phyloP scores from a whole-genome alignment of 2,329 filamentous ascomycete species.

The Apiospora hydei region DNA sequence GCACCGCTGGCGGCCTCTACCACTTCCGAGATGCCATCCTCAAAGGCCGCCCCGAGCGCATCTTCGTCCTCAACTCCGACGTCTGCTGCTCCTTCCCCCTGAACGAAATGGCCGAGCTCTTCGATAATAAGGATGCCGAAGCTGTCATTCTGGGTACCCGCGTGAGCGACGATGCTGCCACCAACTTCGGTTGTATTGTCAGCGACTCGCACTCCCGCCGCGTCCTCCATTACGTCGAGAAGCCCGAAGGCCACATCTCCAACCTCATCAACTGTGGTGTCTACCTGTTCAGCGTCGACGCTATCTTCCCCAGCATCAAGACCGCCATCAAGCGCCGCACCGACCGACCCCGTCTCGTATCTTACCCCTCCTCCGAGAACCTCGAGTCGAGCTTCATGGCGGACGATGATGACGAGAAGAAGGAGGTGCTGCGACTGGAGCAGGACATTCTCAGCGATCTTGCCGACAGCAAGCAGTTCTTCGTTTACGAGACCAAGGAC shows the following conservation, averaged over 20 bases:
- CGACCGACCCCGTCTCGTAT: constrained; percentile 87
- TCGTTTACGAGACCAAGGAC: constrained; percentile 97
- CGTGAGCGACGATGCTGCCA: constrained; percentile 88
- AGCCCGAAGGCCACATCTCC: constrained; percentile 95
- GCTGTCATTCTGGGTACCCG: constrained; percentile 94
- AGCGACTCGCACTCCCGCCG: constrained; percentile 92
- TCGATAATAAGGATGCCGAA: constrained; percentile 94
- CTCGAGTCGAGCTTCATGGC: constrained; percentile 71
- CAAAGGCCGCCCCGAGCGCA: constrained; percentile 91
- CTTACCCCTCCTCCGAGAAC: constrained; percentile 96
- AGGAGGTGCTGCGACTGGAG: constrained; percentile 91
- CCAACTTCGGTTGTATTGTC: constrained; percentile 98
- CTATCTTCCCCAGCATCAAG: constrained; percentile 95
- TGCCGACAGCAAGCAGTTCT: constrained; percentile 97
- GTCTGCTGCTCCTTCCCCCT: constrained; percentile 99
- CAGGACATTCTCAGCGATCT: constrained; percentile 96
- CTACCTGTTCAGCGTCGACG: constrained; percentile 94
- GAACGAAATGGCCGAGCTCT: constrained; percentile 92
- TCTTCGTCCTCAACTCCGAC: constrained; percentile 97
- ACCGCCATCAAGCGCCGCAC: constrained; percentile 94
- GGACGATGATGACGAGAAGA: constrained; percentile 74
- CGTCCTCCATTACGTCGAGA: constrained; percentile 98
- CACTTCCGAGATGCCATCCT: constrained; percentile 99
- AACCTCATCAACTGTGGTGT: constrained; percentile 99
- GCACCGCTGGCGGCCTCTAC: constrained; percentile 95